Evolutionary conservation across 305 asterid genomes (phyloP), one percentile per base, ranked within the genome.

Genomic region (Fraxinus angustifolia): DNA sequence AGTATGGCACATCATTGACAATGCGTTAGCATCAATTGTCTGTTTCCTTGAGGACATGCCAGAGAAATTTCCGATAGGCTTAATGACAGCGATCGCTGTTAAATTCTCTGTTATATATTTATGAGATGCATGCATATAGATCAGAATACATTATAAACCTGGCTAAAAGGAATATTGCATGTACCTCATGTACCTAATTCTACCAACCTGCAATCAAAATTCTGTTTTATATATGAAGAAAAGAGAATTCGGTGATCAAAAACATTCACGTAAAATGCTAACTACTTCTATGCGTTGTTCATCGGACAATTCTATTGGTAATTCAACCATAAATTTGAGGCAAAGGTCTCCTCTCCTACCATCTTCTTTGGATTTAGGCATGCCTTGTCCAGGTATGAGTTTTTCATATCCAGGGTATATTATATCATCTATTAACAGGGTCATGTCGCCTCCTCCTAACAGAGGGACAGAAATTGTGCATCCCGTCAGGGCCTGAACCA

Each of bases 401-500:
- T 88, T 93, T 83, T 93, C 95, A 36, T 86, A 93, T 36, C 98
- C 98, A 0, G 99, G 98, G 86, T 85, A 90, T 80, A 96, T 87
- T 53, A 94, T 87, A 71, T 93, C 91, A 2, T 92, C 93, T 23
- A 96, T 74, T 21, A 87, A 81, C 80, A 94, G 3, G 10, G 79
- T 82, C 87, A 88, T 88, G 21, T 90, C 83, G 7, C 91, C 94
- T 65, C 98, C 97, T 82, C 96, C 98, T 82, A 94, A 81, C 30
- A 92, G 83, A 62, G 98, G 99, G 77, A 94, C 87, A 33, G 88
- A 84, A 19, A 90, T 84, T 16, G 87, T 88, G 87, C 97, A 91
- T 58, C 98, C 99, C 3, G 98, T 88, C 42, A 94, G 93, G 28
- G 99, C 99, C 76, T 96, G 94, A 16, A 90, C 88, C 42, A 94